These are phyloP conservation scores for Powellomyces hirtus DNA, from an alignment of 192 early-diverging fungal genomes.

Conservation along the genomic window DNA sequence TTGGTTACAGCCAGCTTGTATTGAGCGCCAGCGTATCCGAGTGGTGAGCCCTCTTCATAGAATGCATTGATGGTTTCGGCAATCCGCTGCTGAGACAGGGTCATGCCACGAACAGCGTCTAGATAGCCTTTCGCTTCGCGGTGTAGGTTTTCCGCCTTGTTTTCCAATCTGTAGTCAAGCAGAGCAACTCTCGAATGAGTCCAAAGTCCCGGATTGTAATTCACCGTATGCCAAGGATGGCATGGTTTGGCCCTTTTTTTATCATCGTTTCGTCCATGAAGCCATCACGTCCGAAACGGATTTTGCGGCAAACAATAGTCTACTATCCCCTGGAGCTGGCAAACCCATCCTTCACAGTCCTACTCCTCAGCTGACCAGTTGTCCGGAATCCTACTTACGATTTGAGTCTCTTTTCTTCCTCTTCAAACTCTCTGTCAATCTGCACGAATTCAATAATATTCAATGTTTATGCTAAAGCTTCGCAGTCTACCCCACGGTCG, in stretches of 20 bases:
- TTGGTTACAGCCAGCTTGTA: slow-evolving; percentile 82
- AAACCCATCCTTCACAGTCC: too few relatives aligned
- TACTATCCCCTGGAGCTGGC: too few relatives aligned
- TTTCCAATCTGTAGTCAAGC: slow-evolving; percentile 80
- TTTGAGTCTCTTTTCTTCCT: slow-evolving; percentile 76
- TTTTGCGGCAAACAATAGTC: too few relatives aligned
- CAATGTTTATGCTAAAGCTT: too few relatives aligned
- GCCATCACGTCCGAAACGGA: too few relatives aligned
- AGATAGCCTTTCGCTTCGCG: slow-evolving; percentile 93
- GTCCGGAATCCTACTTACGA: slow-evolving; percentile 44
- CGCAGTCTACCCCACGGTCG: too few relatives aligned
- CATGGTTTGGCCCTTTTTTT: too few relatives aligned
- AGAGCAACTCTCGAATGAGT: too few relatives aligned
- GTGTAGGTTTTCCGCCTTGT: slow-evolving; percentile 76
- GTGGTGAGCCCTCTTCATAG: slow-evolving; percentile 79
- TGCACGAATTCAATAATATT: too few relatives aligned
- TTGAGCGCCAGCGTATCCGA: slow-evolving; percentile 68
- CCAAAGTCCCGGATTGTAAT: too few relatives aligned
- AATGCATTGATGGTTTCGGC: slow-evolving; percentile 86
- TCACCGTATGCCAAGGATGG: too few relatives aligned
- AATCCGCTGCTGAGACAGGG: slow-evolving; percentile 77
- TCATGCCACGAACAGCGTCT: slow-evolving; percentile 80
- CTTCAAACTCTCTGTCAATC: slow-evolving; percentile 75
- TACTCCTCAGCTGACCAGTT: too few relatives aligned
- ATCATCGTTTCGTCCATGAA: background rate